phyloP scores from a whole-genome alignment of 2,329 filamentous ascomycete species.

The Purpureocillium takamizusanense region DNA sequence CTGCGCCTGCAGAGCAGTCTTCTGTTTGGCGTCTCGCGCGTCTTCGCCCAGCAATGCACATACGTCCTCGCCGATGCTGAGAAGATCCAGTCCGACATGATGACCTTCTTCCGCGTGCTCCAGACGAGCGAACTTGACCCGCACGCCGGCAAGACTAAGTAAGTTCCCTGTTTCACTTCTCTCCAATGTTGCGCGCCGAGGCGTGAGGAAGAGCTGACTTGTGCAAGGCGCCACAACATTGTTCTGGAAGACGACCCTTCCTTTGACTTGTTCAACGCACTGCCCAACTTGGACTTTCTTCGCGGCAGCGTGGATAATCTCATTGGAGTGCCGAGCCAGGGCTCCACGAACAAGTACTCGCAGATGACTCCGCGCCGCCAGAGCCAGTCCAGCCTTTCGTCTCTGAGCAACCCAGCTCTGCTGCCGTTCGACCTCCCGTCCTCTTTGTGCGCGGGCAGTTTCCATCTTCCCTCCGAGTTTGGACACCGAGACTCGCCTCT shows the following conservation, averaged over 20 bases:
- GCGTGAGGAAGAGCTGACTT: neutral
- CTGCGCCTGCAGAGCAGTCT: constrained; percentile 83
- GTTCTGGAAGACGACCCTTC: constrained; percentile 73
- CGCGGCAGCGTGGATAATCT: constrained; percentile 22
- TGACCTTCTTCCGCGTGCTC: constrained; percentile 52
- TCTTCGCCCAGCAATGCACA: constrained; percentile 78
- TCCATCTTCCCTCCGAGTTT: constrained; percentile 24
- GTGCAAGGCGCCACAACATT: constrained; percentile 61
- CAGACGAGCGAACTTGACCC: constrained; percentile 53
- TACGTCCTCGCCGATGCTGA: constrained; percentile 80
- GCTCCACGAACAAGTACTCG: constrained; percentile 27
- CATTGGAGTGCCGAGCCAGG: constrained; percentile 24
- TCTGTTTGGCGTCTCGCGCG: constrained; percentile 74
- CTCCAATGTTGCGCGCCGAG: constrained; percentile 12
- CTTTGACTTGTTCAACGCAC: constrained; percentile 39
- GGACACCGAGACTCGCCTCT: constrained; percentile 20
- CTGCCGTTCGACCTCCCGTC: constrained; percentile 22
- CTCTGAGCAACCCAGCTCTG: constrained; percentile 15
- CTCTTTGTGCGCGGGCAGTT: constrained; percentile 24
- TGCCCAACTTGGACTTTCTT: constrained; percentile 25
- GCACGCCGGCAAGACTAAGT: constrained; percentile 65
- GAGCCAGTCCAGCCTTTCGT: constrained; percentile 19
- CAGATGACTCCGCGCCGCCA: constrained; percentile 31
- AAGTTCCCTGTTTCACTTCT: constrained; percentile 30
- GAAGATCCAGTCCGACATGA: constrained; percentile 65